Evolutionary conservation across 83 land plant genomes (phyloP), one percentile per base, ranked within the genome.

Genomic region (Thuja plicata): DNA sequence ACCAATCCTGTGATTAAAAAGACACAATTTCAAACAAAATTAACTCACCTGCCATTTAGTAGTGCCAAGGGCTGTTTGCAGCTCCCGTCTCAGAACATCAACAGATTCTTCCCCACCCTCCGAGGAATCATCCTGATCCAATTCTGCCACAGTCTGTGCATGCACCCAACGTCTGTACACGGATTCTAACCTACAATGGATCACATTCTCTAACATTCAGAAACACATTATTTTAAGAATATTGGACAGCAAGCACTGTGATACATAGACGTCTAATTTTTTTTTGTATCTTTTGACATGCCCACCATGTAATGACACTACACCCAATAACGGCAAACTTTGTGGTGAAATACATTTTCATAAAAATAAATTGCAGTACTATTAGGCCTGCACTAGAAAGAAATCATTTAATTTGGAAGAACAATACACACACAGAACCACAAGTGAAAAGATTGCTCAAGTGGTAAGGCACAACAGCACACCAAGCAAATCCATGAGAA

Each of bases 21-120:
- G 1, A 27, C 3, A 85, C 34, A 85, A 76, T 6, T 55, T 50
- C 71, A 3, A 62, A 62, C 32, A 81, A 78, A 88, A 12, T n/a
- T 21, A 57, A 52, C 12, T 85, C 3, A 96, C 98, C 96, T 96
- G 98, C 98, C 98, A 96, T 89, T 95, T 96, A 54, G 96, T 91
- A 55, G 98, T 96, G 88, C 95, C 98, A 10, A 96, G 91, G 27
- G 97, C 89, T 10, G 97, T 95, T 4, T 85, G 93, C 8, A 96
- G 88, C 79, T 96, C 98, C 57, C 95, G 78, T 35, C 88, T 91
- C 34, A 94, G 91, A 62, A 90, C 92, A 13, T 89, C 89, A 32
- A 35, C 91, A 19, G 77, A 80, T 82, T 94, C 71, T 88, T 89
- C 92, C 88, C 30, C 30, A 35, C 34, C 79, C 71, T 38, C 88